These are phyloP conservation scores for Pseudogymnoascus sp. DNA, from an alignment of 2,329 filamentous ascomycete genomes.

Conservation along the genomic window DNA sequence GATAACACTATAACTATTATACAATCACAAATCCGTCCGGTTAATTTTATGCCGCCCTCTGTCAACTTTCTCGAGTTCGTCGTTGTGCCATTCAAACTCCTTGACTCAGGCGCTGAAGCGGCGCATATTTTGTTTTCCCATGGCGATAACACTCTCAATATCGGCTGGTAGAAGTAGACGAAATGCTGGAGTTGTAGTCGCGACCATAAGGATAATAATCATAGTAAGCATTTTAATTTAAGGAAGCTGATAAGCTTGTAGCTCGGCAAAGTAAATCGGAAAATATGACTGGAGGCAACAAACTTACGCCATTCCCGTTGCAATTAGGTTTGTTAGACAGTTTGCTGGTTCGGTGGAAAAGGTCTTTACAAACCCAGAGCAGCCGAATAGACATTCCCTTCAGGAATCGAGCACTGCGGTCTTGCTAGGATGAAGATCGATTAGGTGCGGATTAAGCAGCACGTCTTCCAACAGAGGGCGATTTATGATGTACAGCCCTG, in stretches of 20 bases:
- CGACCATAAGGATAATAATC: slow-evolving; percentile 21
- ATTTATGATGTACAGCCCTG: slow-evolving; percentile 29
- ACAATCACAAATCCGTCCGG: slow-evolving; percentile 8
- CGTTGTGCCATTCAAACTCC: slow-evolving; percentile 22
- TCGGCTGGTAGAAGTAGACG: slow-evolving; percentile 17
- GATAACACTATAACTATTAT: background rate
- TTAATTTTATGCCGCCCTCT: slow-evolving; percentile 9
- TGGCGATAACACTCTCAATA: slow-evolving; percentile 18
- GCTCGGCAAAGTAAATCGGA: background rate
- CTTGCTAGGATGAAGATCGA: slow-evolving; percentile 23
- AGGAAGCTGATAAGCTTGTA: background rate
- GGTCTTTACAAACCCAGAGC: slow-evolving; percentile 25
- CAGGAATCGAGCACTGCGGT: slow-evolving; percentile 21
- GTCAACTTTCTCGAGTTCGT: slow-evolving; percentile 18
- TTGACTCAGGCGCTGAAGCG: slow-evolving; percentile 20
- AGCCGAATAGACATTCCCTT: slow-evolving; percentile 22
- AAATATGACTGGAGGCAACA: background rate
- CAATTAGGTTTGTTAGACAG: slow-evolving; percentile 25
- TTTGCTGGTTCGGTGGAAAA: slow-evolving; percentile 25
- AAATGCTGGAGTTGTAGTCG: slow-evolving; percentile 17
- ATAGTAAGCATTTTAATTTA: slow-evolving; percentile 25
- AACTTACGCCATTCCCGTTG: slow-evolving; percentile 28
- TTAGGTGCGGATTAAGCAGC: slow-evolving; percentile 22
- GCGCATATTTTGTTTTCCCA: slow-evolving; percentile 20
- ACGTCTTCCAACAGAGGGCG: slow-evolving; percentile 28